phyloP scores from a whole-genome alignment of 1,284 basidiomycete species.

The Rhodotorula glutinis region DNA sequence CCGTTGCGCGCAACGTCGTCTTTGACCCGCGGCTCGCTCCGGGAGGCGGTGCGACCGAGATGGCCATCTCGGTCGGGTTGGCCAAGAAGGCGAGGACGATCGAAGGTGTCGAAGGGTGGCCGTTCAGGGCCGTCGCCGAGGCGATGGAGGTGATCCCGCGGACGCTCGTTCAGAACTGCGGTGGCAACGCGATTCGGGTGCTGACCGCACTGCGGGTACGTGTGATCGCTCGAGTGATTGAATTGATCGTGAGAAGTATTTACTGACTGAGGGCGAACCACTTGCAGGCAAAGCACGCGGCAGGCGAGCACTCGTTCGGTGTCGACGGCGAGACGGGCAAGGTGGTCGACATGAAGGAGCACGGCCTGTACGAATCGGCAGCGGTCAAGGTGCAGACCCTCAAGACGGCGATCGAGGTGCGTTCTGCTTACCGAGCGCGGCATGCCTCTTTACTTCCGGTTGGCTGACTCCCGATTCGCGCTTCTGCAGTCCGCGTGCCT shows the following conservation, averaged over 20 bases:
- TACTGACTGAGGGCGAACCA: too few relatives aligned
- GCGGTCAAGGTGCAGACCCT: constrained; percentile 97
- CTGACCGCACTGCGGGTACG: constrained; percentile 81
- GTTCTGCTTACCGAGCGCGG: too few relatives aligned
- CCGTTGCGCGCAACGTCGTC: constrained; percentile 91
- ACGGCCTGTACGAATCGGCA: constrained; percentile 90
- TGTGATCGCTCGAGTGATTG: constrained; percentile 42
- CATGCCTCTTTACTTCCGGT: too few relatives aligned
- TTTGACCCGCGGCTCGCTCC: constrained; percentile 91
- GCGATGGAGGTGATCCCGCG: constrained; percentile 97
- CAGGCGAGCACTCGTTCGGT: constrained; percentile 84
- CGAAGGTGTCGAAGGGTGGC: constrained; percentile 82
- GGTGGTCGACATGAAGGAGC: constrained; percentile 90
- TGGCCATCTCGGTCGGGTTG: constrained; percentile 89
- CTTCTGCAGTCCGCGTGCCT: constrained; percentile 70
- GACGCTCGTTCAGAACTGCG: constrained; percentile 91
- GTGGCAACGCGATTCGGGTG: constrained; percentile 89
- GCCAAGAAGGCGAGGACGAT: constrained; percentile 76
- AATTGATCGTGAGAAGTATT: too few relatives aligned
- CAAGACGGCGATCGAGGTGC: constrained; percentile 85
- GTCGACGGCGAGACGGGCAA: constrained; percentile 94
- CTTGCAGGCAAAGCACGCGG: constrained; percentile 83
- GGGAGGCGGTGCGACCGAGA: constrained; percentile 95
- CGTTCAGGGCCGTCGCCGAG: constrained; percentile 87
- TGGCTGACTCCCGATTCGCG: too few relatives aligned